Base-by-base conservation (phyloP, 176 grass and related monocot species). In the Calamus simplicifolius region DNA sequence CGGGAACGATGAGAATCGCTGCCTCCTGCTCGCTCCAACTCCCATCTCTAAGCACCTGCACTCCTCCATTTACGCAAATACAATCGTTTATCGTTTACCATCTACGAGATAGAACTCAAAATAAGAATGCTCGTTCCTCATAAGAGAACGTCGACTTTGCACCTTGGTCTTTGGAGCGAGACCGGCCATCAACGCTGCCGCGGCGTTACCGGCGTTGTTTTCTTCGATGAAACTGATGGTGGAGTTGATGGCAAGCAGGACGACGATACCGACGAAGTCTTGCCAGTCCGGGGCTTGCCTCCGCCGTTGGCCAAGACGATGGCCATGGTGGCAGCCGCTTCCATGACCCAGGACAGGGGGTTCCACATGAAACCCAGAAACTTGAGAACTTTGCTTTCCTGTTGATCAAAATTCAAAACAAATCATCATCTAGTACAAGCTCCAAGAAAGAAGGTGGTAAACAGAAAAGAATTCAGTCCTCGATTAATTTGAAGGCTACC, bases 351-450 rank as follows among this genome's bases (percentile, higher is more conserved):
- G 17, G 58, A 60, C 28, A 60, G 28, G 17, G 58, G 58, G 27
- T 60, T 60, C 58, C 58, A 60, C 58, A 60, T 60, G 58, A 60
- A 60, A 6, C 58, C 58, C 16, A 60, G n/a, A 27, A 35, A 60
- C 13, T 60, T 60, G 28, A 60, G 58, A 30, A 60, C 2, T 16
- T 60, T 60, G 58, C 58, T 60, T 6, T 60, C 58, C 58, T 60
- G 58, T 18, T 17, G 14, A 6, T 6, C 7, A 59, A n/a, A n/a
- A n/a, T n/a, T n/a, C n/a, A n/a, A 8, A 14, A 43, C 8, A 43
- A 10, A 43, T 43, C 35, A 43, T 43, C 35, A 10, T 43, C 12
- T 43, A 43, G 1, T 43, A 43, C 35, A 43, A 43, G 2, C 8
- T 10, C 12, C 35, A 2, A 13, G 2, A 43, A 43, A 43, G 2